Evolutionary conservation across 208 protist genomes (phyloP).

Genomic region (Wallacemonas sp.): DNA sequence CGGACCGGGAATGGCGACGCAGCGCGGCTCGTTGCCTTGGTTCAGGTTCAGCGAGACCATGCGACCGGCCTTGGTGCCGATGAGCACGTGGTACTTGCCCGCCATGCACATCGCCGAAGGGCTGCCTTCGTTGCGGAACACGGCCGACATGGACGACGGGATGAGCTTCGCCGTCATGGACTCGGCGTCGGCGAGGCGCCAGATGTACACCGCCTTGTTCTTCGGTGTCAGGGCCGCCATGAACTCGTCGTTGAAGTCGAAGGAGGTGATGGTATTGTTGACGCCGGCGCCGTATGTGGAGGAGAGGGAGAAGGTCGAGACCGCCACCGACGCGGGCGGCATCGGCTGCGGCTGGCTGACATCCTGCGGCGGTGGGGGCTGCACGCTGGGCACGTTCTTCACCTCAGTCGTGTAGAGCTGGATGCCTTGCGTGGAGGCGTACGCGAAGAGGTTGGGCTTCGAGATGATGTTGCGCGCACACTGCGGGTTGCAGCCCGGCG

Average conservation of each 20-base stretch:
- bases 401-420: constrained; percentile 52
- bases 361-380: constrained; percentile 4
- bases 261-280: constrained; percentile 50
- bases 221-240: constrained; percentile 60
- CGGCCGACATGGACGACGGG: constrained; percentile 23
- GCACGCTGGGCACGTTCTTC: constrained; percentile 23
- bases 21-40: constrained; percentile 48
- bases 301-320: constrained; percentile 52
- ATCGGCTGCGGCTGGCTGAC: constrained; percentile 14
- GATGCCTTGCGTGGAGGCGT: constrained; percentile 55
- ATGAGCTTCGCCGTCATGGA: constrained; percentile 50
- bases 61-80: constrained; percentile 71
- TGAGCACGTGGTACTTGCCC: constrained; percentile 79
- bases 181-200: constrained; percentile 57
- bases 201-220: constrained; percentile 50
- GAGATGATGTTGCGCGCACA: constrained; percentile 55
- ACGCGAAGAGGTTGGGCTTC: constrained; percentile 60
- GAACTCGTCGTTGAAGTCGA: constrained; percentile 85
- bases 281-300: constrained; percentile 59
- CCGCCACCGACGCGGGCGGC: constrained; percentile 18
- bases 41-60: constrained; percentile 81
- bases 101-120: constrained; percentile 74
- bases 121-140: constrained; percentile 67
- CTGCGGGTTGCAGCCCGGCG: constrained; percentile 68
- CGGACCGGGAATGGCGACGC: constrained; percentile 34